A percentile compares a stretch with the other conserved stretches of the same genome.
Evolutionary conservation across 805 yeast genomes (phyloP).

Genomic region (Candida cerambycidarum): DNA sequence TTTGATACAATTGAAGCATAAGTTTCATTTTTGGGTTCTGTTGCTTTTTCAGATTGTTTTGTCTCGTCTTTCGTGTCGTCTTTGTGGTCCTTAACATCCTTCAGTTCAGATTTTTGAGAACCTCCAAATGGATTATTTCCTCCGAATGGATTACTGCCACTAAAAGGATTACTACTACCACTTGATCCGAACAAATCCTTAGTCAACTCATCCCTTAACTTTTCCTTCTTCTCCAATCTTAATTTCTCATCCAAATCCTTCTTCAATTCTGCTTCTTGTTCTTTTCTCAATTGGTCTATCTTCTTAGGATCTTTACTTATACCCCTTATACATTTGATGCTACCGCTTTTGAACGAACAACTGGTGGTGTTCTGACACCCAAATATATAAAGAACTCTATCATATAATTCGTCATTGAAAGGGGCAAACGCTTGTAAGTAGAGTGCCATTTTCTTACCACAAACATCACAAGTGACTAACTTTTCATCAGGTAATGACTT

Average conservation of each 20-base stretch:
- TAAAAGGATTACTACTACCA: constrained; percentile 15
- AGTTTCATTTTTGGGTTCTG: constrained; percentile 13
- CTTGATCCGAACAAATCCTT: constrained; percentile 35
- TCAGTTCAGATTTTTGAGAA: not conserved
- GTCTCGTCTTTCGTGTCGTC: not conserved
- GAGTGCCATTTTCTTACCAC: constrained; percentile 62
- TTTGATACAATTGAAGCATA: constrained; percentile 25
- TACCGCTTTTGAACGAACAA: constrained; percentile 71
- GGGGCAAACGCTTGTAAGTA: constrained; percentile 82
- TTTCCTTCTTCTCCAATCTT: constrained; percentile 43
- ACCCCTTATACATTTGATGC: constrained; percentile 76
- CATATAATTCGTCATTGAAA: constrained; percentile 67
- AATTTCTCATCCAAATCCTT: constrained; percentile 41
- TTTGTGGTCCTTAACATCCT: not conserved
- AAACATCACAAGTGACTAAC: constrained; percentile 61
- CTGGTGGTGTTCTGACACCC: constrained; percentile 55
- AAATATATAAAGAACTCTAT: constrained; percentile 78
- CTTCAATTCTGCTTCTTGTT: constrained; percentile 26
- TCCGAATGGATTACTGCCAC: constrained; percentile 20
- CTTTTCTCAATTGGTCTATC: constrained; percentile 40
- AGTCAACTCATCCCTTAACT: constrained; percentile 37
- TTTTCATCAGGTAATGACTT: constrained; percentile 56
- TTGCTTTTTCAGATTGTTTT: constrained; percentile 9
- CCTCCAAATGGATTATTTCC: constrained; percentile 21
- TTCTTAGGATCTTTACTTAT: constrained; percentile 57